Conservation (phyloP, 2,329 filamentous ascomycete genomes). For the Fusarium kyushuense region DNA sequence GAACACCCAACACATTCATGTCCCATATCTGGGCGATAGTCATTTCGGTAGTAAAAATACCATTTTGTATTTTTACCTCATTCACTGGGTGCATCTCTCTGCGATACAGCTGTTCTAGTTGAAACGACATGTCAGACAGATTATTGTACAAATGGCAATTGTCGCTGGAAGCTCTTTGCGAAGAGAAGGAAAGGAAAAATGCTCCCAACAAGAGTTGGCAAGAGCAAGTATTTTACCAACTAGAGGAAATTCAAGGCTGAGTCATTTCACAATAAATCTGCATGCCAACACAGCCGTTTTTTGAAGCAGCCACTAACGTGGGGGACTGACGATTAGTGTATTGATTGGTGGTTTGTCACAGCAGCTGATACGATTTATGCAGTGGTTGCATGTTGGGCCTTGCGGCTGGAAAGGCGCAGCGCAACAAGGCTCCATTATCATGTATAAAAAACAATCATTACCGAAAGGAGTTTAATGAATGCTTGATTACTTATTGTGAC, state of each 20-base stretch:
- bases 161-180: too few relatives aligned
- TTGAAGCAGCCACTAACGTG: neutral
- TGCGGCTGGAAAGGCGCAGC: neutral
- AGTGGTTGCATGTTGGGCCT: neutral
- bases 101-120: neutral
- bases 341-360: neutral
- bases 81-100: neutral
- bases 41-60: neutral
- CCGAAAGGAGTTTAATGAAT: neutral
- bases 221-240: neutral
- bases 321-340: neutral
- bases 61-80: neutral
- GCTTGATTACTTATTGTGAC: neutral
- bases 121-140: too few relatives aligned
- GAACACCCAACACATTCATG: neutral
- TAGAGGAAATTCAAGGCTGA: neutral
- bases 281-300: neutral
- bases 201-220: fast-evolving
- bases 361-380: neutral
- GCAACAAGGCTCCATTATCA: neutral
- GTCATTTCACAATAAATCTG: neutral
- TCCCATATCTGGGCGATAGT: neutral
- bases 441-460: neutral
- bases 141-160: too few relatives aligned
- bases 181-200: neutral